Conservation (phyloP, 108 stramenopile species). For the Mediolabrus comicus region DNA sequence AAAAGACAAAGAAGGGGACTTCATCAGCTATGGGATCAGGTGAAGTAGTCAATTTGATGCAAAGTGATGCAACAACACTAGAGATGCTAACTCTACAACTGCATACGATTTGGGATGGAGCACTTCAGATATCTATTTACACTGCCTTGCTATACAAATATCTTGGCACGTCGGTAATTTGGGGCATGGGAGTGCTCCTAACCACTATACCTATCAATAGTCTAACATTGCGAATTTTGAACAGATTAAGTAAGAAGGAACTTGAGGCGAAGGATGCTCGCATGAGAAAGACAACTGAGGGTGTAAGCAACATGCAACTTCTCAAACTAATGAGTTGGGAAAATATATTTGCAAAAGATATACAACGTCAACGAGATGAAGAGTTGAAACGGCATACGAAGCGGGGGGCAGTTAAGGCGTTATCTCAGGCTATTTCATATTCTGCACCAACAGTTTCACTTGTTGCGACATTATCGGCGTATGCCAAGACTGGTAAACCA, state of each 20-base stretch:
- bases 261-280: conserved; percentile 72
- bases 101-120: conserved; percentile 89
- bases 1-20: conserved; percentile 7
- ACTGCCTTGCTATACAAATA: conserved; percentile 56
- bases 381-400: conserved; percentile 57
- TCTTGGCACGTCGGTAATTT: conserved; percentile 60
- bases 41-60: conserved; percentile 86
- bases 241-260: conserved; percentile 57
- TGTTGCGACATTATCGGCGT: conserved; percentile 71
- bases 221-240: conserved; percentile 57
- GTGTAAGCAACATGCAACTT: conserved; percentile 76
- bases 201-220: conserved; percentile 73
- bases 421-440: conserved; percentile 71
- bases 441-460: conserved; percentile 71
- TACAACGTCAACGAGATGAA: conserved; percentile 52
- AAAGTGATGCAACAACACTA: conserved; percentile 78
- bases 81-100: conserved; percentile 77
- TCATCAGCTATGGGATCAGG: conserved; percentile 51
- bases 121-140: conserved; percentile 67
- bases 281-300: conserved; percentile 75
- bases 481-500: conserved; percentile 58
- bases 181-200: conserved; percentile 64
- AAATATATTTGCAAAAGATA: conserved; percentile 55
- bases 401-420: conserved; percentile 62
- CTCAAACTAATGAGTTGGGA: conserved; percentile 79